Evolutionary conservation across 768 basidiomycete genomes (phyloP), one percentile per base, ranked within the genome.

Genomic region (Rickenella mellea): DNA sequence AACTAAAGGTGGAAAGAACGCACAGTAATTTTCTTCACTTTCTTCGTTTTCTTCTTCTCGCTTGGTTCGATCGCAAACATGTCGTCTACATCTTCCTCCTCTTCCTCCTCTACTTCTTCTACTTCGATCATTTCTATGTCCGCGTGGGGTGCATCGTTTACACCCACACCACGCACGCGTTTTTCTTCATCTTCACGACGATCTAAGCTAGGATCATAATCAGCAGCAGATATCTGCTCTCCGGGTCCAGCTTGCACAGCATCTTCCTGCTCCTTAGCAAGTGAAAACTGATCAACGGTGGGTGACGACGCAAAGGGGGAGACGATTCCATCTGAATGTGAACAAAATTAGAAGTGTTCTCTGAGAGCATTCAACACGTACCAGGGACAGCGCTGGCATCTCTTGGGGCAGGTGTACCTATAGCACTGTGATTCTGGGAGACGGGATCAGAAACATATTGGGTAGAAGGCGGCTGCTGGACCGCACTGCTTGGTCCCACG

Each of bases 81-180:
- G 58, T 97, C 94, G 48, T 94, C 90, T 1, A 94, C 72, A 27
- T 92, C 88, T 2, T 90, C 87, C 10, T 88, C 86, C 6, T 84
- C 86, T 9, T 81, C 82, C 2, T 73, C 76, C 11, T 51, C 58
- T 19, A 50, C 61, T 21, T 74, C 74, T n/a, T 70, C 70, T 9
- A 71, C 72, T 43, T 76, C 73, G 9, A 70, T 58, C 42, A 68
- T 70, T 31, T 70, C 70, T 20, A 70, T 73, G 20, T 60, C 57
- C 10, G 41, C 51, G 14, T 66, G 55, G 2, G 60, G 55, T 41
- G 62, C 61, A 15, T 53, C 64, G 25, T 66, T 65, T 22, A 15
- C 43, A 26, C 47, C 61, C 21, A 65, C 59, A 48, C 65, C 53
- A 55, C 74, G 67, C 25, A 78, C 71, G 15, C 83, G 75, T 48